Percentiles rank a stretch among this genome's conserved stretches.
phyloP scores from a whole-genome alignment of 208 protist genomes.

The Sergeia podlipaevii region DNA sequence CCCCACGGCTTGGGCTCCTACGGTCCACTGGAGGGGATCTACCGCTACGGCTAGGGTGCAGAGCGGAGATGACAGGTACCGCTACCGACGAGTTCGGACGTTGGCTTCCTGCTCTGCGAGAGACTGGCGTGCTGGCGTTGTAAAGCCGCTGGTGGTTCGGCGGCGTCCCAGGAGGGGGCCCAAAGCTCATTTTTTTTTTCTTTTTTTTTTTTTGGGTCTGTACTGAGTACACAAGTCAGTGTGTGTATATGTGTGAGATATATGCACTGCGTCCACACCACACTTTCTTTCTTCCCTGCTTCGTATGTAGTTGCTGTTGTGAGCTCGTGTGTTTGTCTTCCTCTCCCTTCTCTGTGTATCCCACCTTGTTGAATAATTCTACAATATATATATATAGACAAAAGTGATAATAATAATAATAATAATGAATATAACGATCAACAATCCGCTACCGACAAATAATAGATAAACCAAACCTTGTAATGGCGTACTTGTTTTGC shows the following conservation, averaged over 20 bases:
- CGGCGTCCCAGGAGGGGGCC: not conserved
- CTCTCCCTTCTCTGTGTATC: not conserved
- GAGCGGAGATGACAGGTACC: not conserved
- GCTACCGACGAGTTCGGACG: not conserved
- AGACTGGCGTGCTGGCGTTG: slow-evolving; percentile 11
- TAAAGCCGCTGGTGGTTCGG: slow-evolving; percentile 13
- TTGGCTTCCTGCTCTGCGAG: not conserved
- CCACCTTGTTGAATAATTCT: slow-evolving; percentile 4
- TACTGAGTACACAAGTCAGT: too few species aligned
- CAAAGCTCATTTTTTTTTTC: slow-evolving; percentile 8
- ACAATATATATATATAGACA: too few species aligned
- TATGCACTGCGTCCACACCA: too few species aligned
- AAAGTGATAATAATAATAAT: too few species aligned
- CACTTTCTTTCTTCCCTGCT: too few species aligned
- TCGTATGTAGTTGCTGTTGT: slow-evolving; percentile 1
- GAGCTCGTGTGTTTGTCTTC: not conserved
- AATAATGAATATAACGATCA: too few species aligned
- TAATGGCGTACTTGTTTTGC: too few species aligned
- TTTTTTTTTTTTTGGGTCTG: too few species aligned
- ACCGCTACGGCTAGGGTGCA: not conserved
- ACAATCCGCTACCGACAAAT: too few species aligned
- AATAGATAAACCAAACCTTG: too few species aligned
- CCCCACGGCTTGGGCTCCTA: not conserved
- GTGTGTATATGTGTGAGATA: not conserved
- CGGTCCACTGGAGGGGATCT: not conserved